Evolutionary conservation across 2,329 filamentous ascomycete genomes (phyloP).

Genomic region (Lachnellula hyalina): DNA sequence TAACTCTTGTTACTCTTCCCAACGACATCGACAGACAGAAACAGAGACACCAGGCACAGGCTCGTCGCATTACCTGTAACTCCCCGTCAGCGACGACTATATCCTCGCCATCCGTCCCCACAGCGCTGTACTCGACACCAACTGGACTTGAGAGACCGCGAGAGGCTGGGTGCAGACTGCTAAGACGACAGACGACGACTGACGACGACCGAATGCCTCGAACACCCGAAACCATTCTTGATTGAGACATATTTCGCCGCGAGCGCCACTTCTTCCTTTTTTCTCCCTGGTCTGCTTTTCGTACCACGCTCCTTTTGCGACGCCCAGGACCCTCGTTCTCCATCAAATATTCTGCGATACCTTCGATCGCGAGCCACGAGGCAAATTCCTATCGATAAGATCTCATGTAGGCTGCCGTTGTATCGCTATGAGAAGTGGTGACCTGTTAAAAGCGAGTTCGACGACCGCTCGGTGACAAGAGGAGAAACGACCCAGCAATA

Average conservation of each 20-base stretch:
- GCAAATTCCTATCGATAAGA: conserved; percentile 4
- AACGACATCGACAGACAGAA: neutral
- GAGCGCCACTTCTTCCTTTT: conserved; percentile 7
- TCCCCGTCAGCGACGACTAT: neutral
- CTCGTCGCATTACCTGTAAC: neutral
- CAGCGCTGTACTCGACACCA: neutral
- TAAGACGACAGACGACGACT: conserved; percentile 1
- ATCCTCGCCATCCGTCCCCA: neutral
- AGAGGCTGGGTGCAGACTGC: conserved; percentile 18
- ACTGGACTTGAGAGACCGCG: neutral
- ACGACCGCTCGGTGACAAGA: conserved; percentile 10
- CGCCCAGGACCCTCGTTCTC: neutral
- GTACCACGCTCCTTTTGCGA: conserved; percentile 10
- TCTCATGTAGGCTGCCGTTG: conserved; percentile 15
- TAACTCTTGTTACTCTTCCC: neutral
- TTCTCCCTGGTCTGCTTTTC: neutral
- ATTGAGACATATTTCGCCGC: conserved; percentile 2
- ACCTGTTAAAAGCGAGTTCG: conserved; percentile 13
- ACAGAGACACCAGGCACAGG: neutral
- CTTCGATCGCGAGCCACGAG: neutral
- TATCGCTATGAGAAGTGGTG: conserved; percentile 19
- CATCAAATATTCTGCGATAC: neutral
- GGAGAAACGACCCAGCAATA: conserved; percentile 9
- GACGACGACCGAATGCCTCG: conserved; percentile 9
- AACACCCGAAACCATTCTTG: neutral